Conservation (phyloP, 805 yeast genomes). For the Ogataea wickerhamii region DNA sequence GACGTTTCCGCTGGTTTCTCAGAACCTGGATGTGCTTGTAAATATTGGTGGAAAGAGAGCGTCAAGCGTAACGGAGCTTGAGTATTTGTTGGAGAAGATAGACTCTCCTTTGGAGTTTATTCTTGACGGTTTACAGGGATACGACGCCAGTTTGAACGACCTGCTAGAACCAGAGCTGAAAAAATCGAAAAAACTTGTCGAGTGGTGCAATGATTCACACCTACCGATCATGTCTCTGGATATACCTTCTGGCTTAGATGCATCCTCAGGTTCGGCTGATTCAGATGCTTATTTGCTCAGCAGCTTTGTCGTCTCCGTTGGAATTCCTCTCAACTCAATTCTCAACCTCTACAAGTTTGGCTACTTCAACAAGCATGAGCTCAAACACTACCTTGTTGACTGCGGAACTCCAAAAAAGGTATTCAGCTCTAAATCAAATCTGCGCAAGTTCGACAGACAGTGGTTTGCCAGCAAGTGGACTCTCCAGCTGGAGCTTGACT, state of each 20-base stretch:
- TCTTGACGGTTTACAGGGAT: conserved; percentile 83
- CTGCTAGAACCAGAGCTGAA: conserved; percentile 42
- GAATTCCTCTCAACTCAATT: conserved; percentile 67
- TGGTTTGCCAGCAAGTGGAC: conserved; percentile 27
- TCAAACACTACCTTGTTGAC: conserved; percentile 61
- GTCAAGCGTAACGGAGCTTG: conserved; percentile 35
- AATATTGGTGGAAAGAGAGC: conserved; percentile 69
- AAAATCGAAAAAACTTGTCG: conserved; percentile 43
- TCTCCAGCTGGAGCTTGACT: conserved; percentile 21
- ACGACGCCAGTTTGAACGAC: conserved; percentile 65
- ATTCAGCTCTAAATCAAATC: conserved; percentile 37
- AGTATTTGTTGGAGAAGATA: conserved; percentile 38
- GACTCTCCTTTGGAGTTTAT: conserved; percentile 78
- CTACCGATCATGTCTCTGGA: conserved; percentile 63
- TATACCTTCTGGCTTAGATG: conserved; percentile 78
- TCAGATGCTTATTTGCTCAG: conserved; percentile 31
- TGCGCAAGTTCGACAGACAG: conserved; percentile 45
- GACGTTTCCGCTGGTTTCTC: conserved; percentile 31
- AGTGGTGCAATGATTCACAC: conserved; percentile 60
- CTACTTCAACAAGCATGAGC: conserved; percentile 43
- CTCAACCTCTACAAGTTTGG: conserved; percentile 58
- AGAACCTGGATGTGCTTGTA: conserved; percentile 54
- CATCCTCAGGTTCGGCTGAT: conserved; percentile 63
- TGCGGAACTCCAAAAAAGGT: conserved; percentile 65
- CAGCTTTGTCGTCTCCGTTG: conserved; percentile 63